Evolutionary conservation across 345 rosid species (phyloP).

Genomic region (Citrus maxima): DNA sequence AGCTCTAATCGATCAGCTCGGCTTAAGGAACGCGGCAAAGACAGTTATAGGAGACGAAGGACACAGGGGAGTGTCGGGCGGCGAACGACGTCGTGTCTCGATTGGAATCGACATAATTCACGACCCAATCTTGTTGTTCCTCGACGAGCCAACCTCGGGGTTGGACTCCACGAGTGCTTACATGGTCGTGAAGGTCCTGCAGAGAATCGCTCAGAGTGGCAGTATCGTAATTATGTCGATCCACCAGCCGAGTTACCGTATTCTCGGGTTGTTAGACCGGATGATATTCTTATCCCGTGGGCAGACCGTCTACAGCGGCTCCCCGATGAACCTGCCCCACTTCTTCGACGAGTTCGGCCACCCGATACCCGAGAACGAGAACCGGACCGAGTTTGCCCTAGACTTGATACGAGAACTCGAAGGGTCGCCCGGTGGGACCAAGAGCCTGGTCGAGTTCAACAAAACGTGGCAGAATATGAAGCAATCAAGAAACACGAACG

Average conservation of each 20-base stretch:
- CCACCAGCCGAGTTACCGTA: constrained; percentile 89
- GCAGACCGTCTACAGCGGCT: constrained; percentile 87
- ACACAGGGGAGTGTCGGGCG: constrained; percentile 91
- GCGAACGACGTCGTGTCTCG: constrained; percentile 87
- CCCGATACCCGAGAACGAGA: constrained; percentile 85
- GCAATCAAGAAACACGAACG: constrained; percentile 22
- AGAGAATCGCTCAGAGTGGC: constrained; percentile 89
- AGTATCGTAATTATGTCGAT: constrained; percentile 92
- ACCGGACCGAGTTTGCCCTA: constrained; percentile 79
- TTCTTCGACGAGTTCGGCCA: constrained; percentile 85
- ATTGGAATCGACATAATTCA: constrained; percentile 91
- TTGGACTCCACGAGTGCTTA: constrained; percentile 91
- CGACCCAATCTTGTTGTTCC: constrained; percentile 80
- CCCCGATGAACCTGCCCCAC: constrained; percentile 53
- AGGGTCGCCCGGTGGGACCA: constrained; percentile 79
- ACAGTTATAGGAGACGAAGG: constrained; percentile 95
- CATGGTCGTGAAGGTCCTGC: constrained; percentile 94
- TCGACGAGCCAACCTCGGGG: constrained; percentile 96
- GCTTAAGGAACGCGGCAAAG: constrained; percentile 77
- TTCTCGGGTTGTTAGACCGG: constrained; percentile 74
- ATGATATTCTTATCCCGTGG: constrained; percentile 83
- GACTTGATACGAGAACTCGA: constrained; percentile 89
- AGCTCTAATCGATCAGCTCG: constrained; percentile 83
- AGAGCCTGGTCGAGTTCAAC: constrained; percentile 75
- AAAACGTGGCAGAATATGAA: constrained; percentile 74